Percentiles rank a stretch among this genome's conserved stretches.
phyloP scores from a whole-genome alignment of 371 early-diverging fungal genomes.

The Mortierella sp. region DNA sequence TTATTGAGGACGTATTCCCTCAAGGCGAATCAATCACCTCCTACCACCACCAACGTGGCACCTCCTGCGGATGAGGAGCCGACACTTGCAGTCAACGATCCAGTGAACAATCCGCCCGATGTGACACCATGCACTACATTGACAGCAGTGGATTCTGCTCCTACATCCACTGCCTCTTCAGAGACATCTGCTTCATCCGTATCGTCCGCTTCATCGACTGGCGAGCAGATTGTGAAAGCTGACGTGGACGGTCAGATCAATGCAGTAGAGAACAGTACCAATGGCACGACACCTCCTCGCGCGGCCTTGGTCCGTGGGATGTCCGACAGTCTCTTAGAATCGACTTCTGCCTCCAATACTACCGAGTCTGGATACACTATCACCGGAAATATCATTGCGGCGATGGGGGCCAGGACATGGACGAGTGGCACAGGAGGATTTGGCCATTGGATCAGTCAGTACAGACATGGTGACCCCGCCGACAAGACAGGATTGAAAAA shows the following conservation, averaged over 20 bases:
- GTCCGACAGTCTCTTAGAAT: slow-evolving; percentile 42
- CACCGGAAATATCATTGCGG: slow-evolving; percentile 28
- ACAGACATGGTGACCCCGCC: slow-evolving; percentile 8
- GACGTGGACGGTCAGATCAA: background rate
- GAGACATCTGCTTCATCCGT: background rate
- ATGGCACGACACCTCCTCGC: background rate
- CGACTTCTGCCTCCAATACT: slow-evolving; percentile 4
- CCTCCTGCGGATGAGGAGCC: background rate
- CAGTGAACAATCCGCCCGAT: background rate
- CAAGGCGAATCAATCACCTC: slow-evolving; percentile 3
- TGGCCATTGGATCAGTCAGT: slow-evolving; percentile 30
- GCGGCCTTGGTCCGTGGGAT: slow-evolving; percentile 40
- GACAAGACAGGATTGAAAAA: slow-evolving; percentile 13
- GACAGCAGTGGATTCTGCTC: background rate
- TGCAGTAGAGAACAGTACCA: background rate
- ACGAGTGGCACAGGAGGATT: slow-evolving; percentile 30
- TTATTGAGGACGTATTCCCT: slow-evolving; percentile 26
- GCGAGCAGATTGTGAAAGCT: background rate
- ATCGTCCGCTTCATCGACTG: slow-evolving; percentile 1
- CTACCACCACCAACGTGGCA: background rate
- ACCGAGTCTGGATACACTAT: slow-evolving; percentile 18
- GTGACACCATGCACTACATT: background rate
- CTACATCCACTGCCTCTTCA: slow-evolving; percentile 3
- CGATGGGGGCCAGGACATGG: slow-evolving; percentile 42
- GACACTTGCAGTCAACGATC: background rate